phyloP scores from a whole-genome alignment of 2,329 filamentous ascomycete species.

The Aurifilum marmelostoma region DNA sequence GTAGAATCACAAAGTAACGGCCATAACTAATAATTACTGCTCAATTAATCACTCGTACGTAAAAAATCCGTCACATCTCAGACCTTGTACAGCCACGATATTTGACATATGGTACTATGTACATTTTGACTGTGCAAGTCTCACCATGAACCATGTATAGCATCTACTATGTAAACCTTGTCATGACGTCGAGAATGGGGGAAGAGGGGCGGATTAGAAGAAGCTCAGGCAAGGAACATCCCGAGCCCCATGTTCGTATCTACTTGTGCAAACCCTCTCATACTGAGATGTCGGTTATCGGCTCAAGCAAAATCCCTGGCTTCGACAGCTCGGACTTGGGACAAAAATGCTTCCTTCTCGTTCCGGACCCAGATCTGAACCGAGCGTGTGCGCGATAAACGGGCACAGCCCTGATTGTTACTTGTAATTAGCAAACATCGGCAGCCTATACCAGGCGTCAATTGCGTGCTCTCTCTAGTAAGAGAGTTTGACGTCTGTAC shows the following conservation, averaged over 20 bases:
- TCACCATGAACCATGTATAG: background rate
- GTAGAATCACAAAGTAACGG: background rate
- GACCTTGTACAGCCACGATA: background rate
- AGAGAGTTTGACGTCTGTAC: background rate
- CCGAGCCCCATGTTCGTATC: background rate
- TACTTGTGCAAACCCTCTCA: background rate
- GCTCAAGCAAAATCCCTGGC: background rate
- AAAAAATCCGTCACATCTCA: background rate
- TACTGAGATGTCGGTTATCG: background rate
- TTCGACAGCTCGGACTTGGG: background rate
- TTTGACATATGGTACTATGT: too few relatives aligned
- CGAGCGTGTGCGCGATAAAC: background rate
- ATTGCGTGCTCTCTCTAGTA: background rate
- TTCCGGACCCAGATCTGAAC: background rate
- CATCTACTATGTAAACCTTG: background rate
- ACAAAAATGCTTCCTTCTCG: background rate
- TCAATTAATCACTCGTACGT: background rate
- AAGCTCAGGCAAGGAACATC: background rate
- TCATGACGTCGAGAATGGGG: background rate
- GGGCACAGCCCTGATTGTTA: background rate
- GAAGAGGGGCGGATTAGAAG: too few relatives aligned
- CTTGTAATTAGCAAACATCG: background rate
- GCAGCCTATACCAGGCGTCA: background rate
- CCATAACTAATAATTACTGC: background rate
- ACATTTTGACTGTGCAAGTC: background rate